Conservation (phyloP, 2,329 filamentous ascomycete species). For the Sordariomycetes sp. region DNA sequence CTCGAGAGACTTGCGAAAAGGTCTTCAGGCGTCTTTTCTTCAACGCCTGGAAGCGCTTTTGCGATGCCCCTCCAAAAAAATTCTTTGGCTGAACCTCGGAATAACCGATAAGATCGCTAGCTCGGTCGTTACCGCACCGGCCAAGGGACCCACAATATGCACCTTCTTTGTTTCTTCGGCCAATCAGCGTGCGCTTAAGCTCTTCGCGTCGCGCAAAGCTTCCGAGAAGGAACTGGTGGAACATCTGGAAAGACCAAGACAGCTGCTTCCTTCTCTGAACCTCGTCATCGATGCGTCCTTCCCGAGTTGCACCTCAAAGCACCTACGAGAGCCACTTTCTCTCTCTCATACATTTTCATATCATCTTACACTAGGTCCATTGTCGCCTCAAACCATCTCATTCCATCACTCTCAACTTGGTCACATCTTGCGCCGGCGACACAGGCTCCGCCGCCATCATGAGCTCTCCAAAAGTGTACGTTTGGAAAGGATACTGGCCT, state of each 20-base stretch:
- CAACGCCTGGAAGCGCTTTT: neutral
- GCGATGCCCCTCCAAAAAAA: slow-evolving; percentile 16
- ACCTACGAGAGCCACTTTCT: no score
- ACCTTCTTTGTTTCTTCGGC: no score
- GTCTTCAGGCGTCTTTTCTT: neutral
- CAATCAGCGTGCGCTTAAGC: neutral
- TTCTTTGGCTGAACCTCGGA: slow-evolving; percentile 20
- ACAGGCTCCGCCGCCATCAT: slow-evolving; percentile 17
- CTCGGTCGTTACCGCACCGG: slow-evolving; percentile 16
- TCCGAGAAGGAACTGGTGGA: neutral
- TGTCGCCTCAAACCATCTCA: neutral
- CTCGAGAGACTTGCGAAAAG: neutral
- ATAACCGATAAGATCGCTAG: slow-evolving; percentile 20
- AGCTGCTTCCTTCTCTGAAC: neutral
- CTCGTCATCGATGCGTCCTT: neutral
- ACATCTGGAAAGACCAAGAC: neutral
- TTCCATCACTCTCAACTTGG: neutral
- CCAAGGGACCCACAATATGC: slow-evolving; percentile 7
- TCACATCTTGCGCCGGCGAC: neutral
- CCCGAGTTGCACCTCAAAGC: no score
- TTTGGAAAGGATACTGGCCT: neutral
- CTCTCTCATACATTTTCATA: neutral
- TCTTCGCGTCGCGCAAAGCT: neutral
- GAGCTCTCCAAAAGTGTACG: slow-evolving; percentile 38
- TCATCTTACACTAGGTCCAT: neutral